Percentiles rank a stretch among this genome's conserved stretches.
phyloP scores from a whole-genome alignment of 106 monocot genomes.

The Dendrobium huoshanense region DNA sequence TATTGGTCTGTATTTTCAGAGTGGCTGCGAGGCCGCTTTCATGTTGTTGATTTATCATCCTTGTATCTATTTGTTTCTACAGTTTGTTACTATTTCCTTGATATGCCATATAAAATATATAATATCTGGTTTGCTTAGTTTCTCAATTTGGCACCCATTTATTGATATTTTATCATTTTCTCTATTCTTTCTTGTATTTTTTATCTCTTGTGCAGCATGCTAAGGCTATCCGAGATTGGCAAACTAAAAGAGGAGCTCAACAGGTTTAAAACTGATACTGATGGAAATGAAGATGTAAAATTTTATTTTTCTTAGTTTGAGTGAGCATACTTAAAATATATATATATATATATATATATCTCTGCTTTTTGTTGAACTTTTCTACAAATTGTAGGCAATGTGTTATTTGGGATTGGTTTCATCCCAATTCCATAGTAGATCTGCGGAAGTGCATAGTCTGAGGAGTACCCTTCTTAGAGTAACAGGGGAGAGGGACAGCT shows the following conservation, averaged over 20 bases:
- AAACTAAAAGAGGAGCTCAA: slow-evolving; percentile 21
- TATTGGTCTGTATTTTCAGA: neutral
- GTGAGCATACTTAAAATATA: neutral
- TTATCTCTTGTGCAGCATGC: slow-evolving; percentile 10
- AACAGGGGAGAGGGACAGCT: slow-evolving; percentile 16
- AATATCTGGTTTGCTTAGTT: neutral
- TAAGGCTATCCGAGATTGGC: slow-evolving; percentile 18
- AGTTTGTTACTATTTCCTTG: neutral
- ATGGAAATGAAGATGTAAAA: slow-evolving; percentile 32
- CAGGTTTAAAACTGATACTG: slow-evolving; percentile 4
- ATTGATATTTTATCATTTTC: neutral
- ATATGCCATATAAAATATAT: neutral
- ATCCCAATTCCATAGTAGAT: neutral
- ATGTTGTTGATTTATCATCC: neutral
- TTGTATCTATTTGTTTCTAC: neutral
- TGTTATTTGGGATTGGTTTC: slow-evolving; percentile 17
- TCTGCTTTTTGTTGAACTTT: neutral
- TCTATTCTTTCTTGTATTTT: neutral
- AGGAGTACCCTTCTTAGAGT: slow-evolving; percentile 12
- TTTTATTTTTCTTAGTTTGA: neutral
- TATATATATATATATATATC: too few species aligned
- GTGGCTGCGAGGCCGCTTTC: neutral
- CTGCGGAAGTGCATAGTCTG: slow-evolving; percentile 15
- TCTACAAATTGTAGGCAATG: slow-evolving; percentile 8
- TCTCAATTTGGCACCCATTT: neutral